Conservation (phyloP, 2,329 filamentous ascomycete species). For the Cadophora sp. region DNA sequence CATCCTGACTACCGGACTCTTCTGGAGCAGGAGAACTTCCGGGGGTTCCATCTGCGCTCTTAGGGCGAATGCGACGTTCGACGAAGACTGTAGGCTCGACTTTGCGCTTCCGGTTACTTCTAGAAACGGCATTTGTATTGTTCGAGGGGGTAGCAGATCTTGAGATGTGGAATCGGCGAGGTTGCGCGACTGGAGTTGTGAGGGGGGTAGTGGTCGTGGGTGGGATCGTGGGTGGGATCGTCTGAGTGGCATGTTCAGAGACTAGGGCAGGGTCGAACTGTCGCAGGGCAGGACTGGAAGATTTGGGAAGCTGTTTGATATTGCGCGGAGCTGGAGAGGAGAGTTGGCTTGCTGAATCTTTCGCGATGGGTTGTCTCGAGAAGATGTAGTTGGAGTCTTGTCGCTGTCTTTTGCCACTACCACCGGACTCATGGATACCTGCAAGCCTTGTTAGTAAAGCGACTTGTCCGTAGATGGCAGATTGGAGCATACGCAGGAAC, state of each 20-base stretch:
- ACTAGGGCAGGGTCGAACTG: not conserved
- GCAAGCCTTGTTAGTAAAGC: slow-evolving; percentile 10
- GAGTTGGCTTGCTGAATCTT: slow-evolving; percentile 14
- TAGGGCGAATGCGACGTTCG: slow-evolving; percentile 54
- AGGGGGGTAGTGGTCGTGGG: slow-evolving; percentile 2
- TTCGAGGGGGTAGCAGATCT: slow-evolving; percentile 47
- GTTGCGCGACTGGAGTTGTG: slow-evolving; percentile 40
- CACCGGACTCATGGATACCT: slow-evolving; percentile 43
- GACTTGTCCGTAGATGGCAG: not conserved
- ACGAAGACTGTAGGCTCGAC: slow-evolving; percentile 57
- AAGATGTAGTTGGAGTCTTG: slow-evolving; percentile 41
- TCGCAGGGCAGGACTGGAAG: slow-evolving; percentile 25
- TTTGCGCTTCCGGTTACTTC: slow-evolving; percentile 32
- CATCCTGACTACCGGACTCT: slow-evolving; percentile 1
- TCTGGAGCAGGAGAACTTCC: slow-evolving; percentile 10
- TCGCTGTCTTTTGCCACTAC: slow-evolving; percentile 36
- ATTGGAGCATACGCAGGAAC: slow-evolving; percentile 41
- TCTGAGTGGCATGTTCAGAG: not conserved
- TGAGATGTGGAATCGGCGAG: slow-evolving; percentile 63
- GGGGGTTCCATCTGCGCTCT: slow-evolving; percentile 20
- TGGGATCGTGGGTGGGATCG: not conserved
- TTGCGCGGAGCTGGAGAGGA: slow-evolving; percentile 27
- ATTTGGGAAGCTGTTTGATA: slow-evolving; percentile 35
- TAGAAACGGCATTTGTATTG: not conserved
- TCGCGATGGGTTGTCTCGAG: slow-evolving; percentile 36